Percentiles rank a stretch among this genome's conserved stretches.
Conservation (phyloP, 169 alveolate genomes). For the Eimeria acervulina region DNA sequence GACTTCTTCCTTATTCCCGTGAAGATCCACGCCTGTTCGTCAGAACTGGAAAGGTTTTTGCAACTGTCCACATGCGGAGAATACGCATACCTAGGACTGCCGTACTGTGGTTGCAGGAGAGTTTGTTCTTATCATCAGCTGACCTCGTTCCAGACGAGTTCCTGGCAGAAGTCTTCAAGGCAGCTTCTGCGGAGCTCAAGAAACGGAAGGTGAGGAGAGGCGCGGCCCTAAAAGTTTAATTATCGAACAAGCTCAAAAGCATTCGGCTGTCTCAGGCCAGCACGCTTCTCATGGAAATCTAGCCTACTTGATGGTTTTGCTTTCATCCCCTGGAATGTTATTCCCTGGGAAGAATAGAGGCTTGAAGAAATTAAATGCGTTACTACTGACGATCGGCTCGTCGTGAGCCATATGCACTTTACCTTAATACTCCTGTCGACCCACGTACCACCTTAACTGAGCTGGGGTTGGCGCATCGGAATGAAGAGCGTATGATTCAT, state of each 20-base stretch:
- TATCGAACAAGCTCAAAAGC: neutral
- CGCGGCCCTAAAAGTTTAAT: neutral
- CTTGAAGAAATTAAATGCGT: neutral
- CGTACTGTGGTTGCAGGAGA: conserved; percentile 16
- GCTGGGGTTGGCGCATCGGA: neutral
- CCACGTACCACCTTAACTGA: neutral
- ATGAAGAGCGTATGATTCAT: neutral
- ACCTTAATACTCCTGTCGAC: neutral
- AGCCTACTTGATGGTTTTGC: neutral
- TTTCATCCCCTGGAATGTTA: neutral
- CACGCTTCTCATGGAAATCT: neutral
- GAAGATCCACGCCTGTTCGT: neutral
- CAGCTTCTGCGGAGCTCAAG: conserved; percentile 24
- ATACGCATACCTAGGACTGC: neutral
- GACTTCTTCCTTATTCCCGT: neutral
- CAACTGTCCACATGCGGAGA: neutral
- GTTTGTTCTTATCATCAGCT: conserved; percentile 10
- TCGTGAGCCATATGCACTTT: neutral
- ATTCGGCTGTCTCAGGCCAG: neutral
- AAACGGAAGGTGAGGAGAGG: conserved; percentile 24
- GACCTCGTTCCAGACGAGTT: conserved; percentile 10
- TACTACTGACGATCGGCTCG: neutral
- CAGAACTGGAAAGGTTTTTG: neutral
- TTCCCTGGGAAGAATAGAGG: neutral
- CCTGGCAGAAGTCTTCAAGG: conserved; percentile 33